These are phyloP conservation scores for Dissophora globulifera DNA, from an alignment of 192 early-diverging fungal genomes.

Conservation along the genomic window DNA sequence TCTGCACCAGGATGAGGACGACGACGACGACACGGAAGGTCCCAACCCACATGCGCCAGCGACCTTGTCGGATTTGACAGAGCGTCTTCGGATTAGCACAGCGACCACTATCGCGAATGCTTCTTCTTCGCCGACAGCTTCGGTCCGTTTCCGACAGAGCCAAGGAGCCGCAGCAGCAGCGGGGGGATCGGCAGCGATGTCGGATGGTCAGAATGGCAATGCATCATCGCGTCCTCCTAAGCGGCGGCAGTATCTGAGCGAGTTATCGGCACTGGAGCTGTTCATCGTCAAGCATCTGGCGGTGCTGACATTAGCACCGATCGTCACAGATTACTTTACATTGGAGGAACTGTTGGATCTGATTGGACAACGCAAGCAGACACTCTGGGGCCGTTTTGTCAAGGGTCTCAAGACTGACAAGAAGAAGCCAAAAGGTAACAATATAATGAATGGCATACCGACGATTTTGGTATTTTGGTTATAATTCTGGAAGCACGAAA, in stretches of 20 bases:
- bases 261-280: conserved; percentile 81
- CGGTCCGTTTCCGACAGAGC: conserved; percentile 11
- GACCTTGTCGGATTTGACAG: conserved; percentile 45
- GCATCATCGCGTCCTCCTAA: conserved; percentile 27
- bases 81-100: conserved; percentile 39
- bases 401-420: conserved; percentile 70
- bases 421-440: conserved; percentile 71
- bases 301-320: conserved; percentile 75
- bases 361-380: conserved; percentile 80
- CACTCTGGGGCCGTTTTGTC: conserved; percentile 79
- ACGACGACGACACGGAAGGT: conserved; percentile 21
- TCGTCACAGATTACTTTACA: conserved; percentile 75
- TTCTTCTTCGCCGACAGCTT: conserved; percentile 2
- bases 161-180: conserved; percentile 5
- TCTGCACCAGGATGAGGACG: conserved; percentile 14
- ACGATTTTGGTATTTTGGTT: no score
- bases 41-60: conserved; percentile 38
- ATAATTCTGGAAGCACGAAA: no score
- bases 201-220: no score
- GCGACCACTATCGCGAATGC: not conserved
- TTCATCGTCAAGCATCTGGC: conserved; percentile 89
- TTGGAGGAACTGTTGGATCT: conserved; percentile 82
- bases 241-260: conserved; percentile 63
- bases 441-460: no score
- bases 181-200: no score